Conservation (phyloP, 2,329 filamentous ascomycete genomes). For the Rhinocladiella similis region DNA sequence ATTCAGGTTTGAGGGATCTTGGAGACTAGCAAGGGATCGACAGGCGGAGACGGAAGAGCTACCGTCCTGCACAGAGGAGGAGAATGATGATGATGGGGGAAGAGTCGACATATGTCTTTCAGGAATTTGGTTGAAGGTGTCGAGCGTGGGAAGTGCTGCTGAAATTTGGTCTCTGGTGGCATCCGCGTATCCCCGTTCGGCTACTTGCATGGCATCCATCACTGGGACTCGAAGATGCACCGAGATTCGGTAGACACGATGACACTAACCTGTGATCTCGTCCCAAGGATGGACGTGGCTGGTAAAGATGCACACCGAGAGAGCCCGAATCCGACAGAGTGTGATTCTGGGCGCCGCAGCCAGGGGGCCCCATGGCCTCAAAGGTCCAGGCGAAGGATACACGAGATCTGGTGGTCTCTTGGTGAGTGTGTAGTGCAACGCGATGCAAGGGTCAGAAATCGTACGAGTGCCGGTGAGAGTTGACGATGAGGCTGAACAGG, state of each 20-base stretch:
- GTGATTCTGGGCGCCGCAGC: too few relatives aligned
- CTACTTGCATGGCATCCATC: constrained; percentile 5
- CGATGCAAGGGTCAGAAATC: too few relatives aligned
- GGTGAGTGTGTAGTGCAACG: too few relatives aligned
- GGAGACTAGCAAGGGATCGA: background rate
- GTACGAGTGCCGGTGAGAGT: too few relatives aligned
- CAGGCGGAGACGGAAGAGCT: background rate
- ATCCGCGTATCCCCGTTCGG: constrained; percentile 5
- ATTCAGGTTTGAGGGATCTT: background rate
- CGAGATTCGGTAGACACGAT: constrained; percentile 7
- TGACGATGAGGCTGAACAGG: too few relatives aligned
- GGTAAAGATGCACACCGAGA: background rate
- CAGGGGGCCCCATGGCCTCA: too few relatives aligned
- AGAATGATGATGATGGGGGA: background rate
- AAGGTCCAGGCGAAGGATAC: too few relatives aligned
- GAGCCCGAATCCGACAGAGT: background rate
- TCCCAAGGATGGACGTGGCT: background rate
- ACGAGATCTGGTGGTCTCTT: too few relatives aligned
- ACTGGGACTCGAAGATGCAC: background rate
- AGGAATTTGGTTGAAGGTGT: background rate
- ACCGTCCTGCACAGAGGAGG: background rate
- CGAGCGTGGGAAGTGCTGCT: background rate
- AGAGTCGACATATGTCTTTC: background rate
- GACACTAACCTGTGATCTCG: background rate
- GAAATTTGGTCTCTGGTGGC: background rate